These are phyloP conservation scores for Boletus barrowsii DNA, from an alignment of 768 basidiomycete genomes.

Conservation along the genomic window DNA sequence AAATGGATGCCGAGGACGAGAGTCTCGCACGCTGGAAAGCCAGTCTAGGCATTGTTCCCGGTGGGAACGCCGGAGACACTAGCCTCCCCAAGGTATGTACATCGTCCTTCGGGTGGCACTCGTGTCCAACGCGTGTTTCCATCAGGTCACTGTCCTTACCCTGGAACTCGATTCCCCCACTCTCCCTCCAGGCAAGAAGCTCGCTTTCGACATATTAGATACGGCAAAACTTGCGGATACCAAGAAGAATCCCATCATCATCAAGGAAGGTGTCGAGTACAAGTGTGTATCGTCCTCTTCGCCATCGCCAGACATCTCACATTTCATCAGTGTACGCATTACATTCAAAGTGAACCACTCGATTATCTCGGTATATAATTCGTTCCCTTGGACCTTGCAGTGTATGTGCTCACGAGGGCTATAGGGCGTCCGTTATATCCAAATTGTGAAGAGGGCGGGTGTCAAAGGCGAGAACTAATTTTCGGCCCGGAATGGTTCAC, in stretches of 20 bases:
- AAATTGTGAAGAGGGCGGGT: conserved; percentile 80
- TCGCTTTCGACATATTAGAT: conserved; percentile 66
- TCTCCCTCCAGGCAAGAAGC: conserved; percentile 55
- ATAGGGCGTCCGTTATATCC: conserved; percentile 82
- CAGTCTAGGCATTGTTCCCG: conserved; percentile 77
- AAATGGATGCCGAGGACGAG: conserved; percentile 88
- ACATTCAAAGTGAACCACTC: conserved; percentile 86
- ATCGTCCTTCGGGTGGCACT: conserved; percentile 10
- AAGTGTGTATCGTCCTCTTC: conserved; percentile 45
- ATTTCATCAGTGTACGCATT: conserved; percentile 61
- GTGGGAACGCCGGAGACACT: conserved; percentile 35
- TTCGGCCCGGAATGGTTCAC: background rate
- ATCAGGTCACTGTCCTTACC: conserved; percentile 65
- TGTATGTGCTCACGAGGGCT: conserved; percentile 20
- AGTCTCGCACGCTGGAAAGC: conserved; percentile 96
- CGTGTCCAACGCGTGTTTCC: conserved; percentile 19
- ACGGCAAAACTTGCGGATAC: conserved; percentile 41
- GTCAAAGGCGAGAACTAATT: conserved; percentile 54
- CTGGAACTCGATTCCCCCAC: conserved; percentile 81
- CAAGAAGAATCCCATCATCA: conserved; percentile 75
- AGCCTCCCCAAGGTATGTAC: conserved; percentile 63
- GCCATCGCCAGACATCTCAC: conserved; percentile 1
- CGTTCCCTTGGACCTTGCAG: background rate
- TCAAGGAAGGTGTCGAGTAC: conserved; percentile 88
- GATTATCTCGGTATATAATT: conserved; percentile 67